phyloP scores from a whole-genome alignment of 148 eudicot genomes.

The Suaeda aralocaspica region DNA sequence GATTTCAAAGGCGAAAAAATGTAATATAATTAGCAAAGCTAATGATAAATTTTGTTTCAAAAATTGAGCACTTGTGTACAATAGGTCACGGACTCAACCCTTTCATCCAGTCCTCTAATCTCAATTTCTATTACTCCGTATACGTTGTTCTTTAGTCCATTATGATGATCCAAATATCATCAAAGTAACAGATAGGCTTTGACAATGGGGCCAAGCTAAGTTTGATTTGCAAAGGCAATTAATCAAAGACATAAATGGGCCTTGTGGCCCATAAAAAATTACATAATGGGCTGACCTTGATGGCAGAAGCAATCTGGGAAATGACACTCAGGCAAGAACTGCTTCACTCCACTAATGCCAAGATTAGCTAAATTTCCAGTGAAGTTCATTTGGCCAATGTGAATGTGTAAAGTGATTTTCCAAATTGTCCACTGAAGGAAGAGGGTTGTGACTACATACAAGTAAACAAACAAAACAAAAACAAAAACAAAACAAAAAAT shows the following conservation, averaged over 20 bases:
- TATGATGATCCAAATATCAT: too few species aligned
- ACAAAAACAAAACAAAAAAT: too few species aligned
- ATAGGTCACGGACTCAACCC: too few species aligned
- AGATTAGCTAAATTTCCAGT: conserved; percentile 49
- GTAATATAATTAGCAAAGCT: too few species aligned
- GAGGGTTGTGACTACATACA: conserved; percentile 32
- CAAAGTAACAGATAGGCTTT: too few species aligned
- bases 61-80: too few species aligned
- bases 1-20: not conserved
- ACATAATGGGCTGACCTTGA: conserved; percentile 46
- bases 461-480: not conserved
- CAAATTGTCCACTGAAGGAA: conserved; percentile 51
- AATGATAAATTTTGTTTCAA: too few species aligned
- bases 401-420: conserved; percentile 75
- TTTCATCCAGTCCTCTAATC: too few species aligned
- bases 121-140: too few species aligned
- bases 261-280: not conserved
- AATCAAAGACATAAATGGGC: not conserved
- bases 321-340: conserved; percentile 65
- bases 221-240: not conserved
- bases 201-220: not conserved
- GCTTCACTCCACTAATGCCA: conserved; percentile 59
- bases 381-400: conserved; percentile 95
- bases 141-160: too few species aligned
- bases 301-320: conserved; percentile 56